Base-by-base conservation (phyloP, 2,329 filamentous ascomycete genomes). In the Colletotrichum phormii region DNA sequence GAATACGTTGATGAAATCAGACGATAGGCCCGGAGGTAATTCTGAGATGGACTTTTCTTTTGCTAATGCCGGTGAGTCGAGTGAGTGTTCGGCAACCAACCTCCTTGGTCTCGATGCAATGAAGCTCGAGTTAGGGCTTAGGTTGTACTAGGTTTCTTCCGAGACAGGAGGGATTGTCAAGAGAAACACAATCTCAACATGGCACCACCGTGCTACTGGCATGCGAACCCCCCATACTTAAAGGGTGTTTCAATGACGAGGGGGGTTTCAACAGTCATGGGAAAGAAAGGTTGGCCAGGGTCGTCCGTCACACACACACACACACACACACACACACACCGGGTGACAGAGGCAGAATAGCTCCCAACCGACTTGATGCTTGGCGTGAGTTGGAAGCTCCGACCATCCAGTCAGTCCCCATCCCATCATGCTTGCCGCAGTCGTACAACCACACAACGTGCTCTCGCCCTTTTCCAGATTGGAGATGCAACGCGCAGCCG, bases 401-500 rank as follows among this genome's bases (percentile, higher is more conserved):
- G 33, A 13, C 29, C 42, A n/a, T 54, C 29, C 37, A 42, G 37
- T 42, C 37, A 13, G 13, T 42, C 13, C 13, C 31, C 37, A 26
- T 62, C 29, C 33, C 59, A 29, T 31, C 37, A 33, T 51, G 59
- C 59, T 33, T 51, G 59, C 42, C 37, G 26, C 31, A 54, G 49
- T 53, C 46, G 22, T 22, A 35, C 15, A 54, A 22, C n/a, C 46
- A 18, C 13, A 35, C 15, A 24, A 22, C 26, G 51, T 54, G 22
- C 51, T 11, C 8, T 0, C 22, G n/a, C 22, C 46, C 29, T 12
- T 57, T 54, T 15, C n/a, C 51, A 42, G 29, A 53, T 26, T n/a
- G 42, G 57, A n/a, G 8, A 35, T 58, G 54, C 24, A 62, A 49
- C 35, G 59, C 22, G 70, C 59, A 70, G 70, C 70, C 70, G 70